A percentile compares a stretch with the other conserved stretches of the same genome.
Evolutionary conservation across 1,139 yeast species (phyloP).

Genomic region (Suhomyces chickasaworum): DNA sequence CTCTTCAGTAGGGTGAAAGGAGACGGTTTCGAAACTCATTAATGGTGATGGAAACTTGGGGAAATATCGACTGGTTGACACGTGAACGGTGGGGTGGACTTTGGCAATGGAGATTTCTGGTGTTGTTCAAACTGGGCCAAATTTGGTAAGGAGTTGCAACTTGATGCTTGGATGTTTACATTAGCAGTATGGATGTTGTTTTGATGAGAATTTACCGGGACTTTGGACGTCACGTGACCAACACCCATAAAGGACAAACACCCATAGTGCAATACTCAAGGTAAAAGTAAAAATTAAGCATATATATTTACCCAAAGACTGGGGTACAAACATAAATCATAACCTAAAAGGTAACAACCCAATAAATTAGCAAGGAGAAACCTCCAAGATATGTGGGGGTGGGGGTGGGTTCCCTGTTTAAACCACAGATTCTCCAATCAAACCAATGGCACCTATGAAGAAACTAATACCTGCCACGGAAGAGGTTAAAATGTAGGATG

Average conservation of each 20-base stretch:
- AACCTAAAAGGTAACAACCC: conserved; percentile 4
- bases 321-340: conserved; percentile 4
- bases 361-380: not conserved
- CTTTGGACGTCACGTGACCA: too few relatives aligned
- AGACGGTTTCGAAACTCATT: conserved; percentile 17
- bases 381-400: not conserved
- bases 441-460: conserved; percentile 47
- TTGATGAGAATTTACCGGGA: conserved; percentile 9
- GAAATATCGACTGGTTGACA: not conserved
- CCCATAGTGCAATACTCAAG: too few relatives aligned
- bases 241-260: too few relatives aligned
- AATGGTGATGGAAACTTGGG: not conserved
- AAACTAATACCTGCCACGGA: conserved; percentile 46
- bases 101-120: not conserved
- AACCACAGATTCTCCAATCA: conserved; percentile 48
- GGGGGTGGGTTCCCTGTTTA: too few relatives aligned
- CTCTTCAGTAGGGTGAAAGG: conserved; percentile 13
- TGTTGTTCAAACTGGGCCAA: not conserved
- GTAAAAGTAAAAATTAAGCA: not conserved
- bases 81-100: not conserved
- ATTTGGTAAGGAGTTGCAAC: conserved; percentile 5
- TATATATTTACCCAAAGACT: not conserved
- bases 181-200: conserved; percentile 14
- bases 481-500: conserved; percentile 38
- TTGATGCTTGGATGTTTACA: conserved; percentile 16